phyloP scores from a whole-genome alignment of 2,329 filamentous ascomycete genomes.

The Biscogniauxia marginata region DNA sequence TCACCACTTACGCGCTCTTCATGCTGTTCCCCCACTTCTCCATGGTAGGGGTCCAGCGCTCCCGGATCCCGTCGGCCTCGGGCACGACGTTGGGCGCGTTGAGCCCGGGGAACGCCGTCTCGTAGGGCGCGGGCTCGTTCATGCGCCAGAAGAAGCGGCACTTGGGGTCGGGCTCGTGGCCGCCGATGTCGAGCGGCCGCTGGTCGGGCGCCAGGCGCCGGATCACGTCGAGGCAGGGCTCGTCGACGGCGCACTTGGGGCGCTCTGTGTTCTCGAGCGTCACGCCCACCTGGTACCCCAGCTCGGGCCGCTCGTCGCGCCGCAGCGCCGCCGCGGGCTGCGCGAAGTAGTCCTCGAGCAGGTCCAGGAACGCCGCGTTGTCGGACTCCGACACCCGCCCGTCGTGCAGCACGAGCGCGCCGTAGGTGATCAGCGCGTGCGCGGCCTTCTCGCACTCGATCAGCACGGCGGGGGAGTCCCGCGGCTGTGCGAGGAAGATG shows the following conservation, averaged over 20 bases:
- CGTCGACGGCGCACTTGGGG: slow-evolving; percentile 62
- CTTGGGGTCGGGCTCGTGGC: slow-evolving; percentile 58
- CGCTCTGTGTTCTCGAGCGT: slow-evolving; percentile 63
- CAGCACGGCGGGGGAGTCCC: slow-evolving; percentile 42
- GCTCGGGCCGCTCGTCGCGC: slow-evolving; percentile 54
- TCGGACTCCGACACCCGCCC: slow-evolving; percentile 54
- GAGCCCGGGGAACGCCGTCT: slow-evolving; percentile 54
- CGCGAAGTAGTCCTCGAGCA: slow-evolving; percentile 65
- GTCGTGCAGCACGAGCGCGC: slow-evolving; percentile 60
- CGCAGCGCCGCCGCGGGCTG: slow-evolving; percentile 48
- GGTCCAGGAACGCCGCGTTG: slow-evolving; percentile 57
- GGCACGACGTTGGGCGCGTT: slow-evolving; percentile 57
- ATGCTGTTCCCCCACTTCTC: slow-evolving; percentile 57
- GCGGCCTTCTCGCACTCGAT: slow-evolving; percentile 55
- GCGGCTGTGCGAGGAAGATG: slow-evolving; percentile 47
- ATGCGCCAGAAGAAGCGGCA: slow-evolving; percentile 65
- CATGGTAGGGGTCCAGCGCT: slow-evolving; percentile 55
- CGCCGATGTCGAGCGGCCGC: slow-evolving; percentile 57
- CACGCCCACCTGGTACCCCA: slow-evolving; percentile 61
- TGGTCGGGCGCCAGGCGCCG: slow-evolving; percentile 52
- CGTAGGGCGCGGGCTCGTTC: slow-evolving; percentile 52
- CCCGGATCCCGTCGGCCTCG: slow-evolving; percentile 45
- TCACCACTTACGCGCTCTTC: slow-evolving; percentile 56
- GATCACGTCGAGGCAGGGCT: slow-evolving; percentile 58
- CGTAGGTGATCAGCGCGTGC: slow-evolving; percentile 57